Conservation (phyloP, 345 rosid genomes). For the Anacardium occidentale region DNA sequence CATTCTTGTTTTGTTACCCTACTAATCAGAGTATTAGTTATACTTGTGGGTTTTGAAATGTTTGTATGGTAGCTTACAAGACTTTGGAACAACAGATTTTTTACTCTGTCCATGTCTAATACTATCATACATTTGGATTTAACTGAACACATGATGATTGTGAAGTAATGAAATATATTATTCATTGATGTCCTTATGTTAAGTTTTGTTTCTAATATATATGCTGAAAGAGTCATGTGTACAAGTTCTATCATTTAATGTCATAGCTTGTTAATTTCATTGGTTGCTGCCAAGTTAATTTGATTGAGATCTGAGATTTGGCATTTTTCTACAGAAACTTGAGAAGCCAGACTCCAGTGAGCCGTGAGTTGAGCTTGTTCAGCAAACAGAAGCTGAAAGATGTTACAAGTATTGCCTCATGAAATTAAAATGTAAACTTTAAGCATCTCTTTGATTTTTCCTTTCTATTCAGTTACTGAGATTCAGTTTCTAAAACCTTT, state of each 20-base stretch:
- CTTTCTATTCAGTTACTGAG: too few relatives aligned
- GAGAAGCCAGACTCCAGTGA: constrained; percentile 27
- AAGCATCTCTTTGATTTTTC: too few relatives aligned
- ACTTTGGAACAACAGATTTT: not conserved
- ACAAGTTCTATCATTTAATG: not conserved
- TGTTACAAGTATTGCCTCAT: not conserved
- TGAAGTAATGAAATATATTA: too few relatives aligned
- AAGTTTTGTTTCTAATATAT: not conserved
- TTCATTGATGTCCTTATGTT: not conserved
- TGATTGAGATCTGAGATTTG: not conserved
- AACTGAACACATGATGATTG: too few relatives aligned
- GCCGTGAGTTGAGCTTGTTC: constrained; percentile 23
- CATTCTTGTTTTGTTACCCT: not conserved
- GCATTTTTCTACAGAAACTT: constrained; percentile 30
- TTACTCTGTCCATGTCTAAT: not conserved
- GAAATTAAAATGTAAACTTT: constrained; percentile 4
- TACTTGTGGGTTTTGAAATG: not conserved
- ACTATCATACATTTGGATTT: not conserved
- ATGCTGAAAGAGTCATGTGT: not conserved
- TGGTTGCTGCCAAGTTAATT: not conserved
- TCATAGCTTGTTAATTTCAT: not conserved
- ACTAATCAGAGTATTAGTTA: not conserved
- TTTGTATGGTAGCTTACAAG: not conserved
- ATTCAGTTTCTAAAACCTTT: not conserved
- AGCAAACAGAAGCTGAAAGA: not conserved